Evolutionary conservation across 2,329 filamentous ascomycete genomes (phyloP).

Genomic region (Trichocomaceae sp.): DNA sequence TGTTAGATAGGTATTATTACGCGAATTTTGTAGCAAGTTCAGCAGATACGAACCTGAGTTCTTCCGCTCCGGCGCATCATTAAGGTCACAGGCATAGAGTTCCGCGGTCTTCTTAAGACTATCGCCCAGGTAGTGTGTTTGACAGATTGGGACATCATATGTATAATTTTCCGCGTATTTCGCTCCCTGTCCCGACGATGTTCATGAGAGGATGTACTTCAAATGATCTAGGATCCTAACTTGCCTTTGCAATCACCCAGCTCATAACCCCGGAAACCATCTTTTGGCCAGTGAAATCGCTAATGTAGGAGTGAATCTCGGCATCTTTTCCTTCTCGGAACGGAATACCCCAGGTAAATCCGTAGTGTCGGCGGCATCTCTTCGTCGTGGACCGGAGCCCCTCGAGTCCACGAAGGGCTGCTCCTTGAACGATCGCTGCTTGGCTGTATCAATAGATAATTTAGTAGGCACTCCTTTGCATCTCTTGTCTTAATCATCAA

Average conservation of each 20-base stretch:
- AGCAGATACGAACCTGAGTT: too few species aligned
- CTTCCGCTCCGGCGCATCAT: neutral
- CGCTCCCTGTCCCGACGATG: neutral
- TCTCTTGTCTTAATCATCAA: neutral
- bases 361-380: slow-evolving; percentile 6
- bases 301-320: neutral
- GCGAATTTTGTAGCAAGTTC: neutral
- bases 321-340: neutral
- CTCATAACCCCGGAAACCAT: neutral
- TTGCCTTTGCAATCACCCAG: slow-evolving; percentile 6
- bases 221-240: neutral
- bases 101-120: neutral
- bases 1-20: neutral
- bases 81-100: neutral
- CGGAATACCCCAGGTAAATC: neutral
- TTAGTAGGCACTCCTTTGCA: neutral
- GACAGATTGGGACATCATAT: neutral
- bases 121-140: neutral
- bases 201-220: neutral
- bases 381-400: neutral
- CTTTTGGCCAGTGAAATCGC: neutral
- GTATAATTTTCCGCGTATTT: neutral
- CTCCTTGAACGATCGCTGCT: slow-evolving; percentile 3
- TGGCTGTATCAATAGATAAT: neutral
- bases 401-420: slow-evolving; percentile 3